phyloP scores from a whole-genome alignment of 345 rosid species.

The Hibiscus syriacus region DNA sequence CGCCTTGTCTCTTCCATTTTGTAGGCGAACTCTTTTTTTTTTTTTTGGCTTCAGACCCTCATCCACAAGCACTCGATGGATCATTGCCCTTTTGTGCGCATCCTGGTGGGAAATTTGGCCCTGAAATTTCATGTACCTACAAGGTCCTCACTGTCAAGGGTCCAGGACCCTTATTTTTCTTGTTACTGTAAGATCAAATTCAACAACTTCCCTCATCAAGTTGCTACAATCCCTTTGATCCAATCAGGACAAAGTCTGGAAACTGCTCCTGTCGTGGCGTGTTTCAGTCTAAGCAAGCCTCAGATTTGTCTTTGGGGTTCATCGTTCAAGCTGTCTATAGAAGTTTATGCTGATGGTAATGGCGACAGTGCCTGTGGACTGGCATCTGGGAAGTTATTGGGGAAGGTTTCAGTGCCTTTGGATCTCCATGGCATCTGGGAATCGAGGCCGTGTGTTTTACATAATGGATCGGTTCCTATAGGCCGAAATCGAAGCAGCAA shows the following conservation, averaged over 20 bases:
- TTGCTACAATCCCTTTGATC: slow-evolving; percentile 28
- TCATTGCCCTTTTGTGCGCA: slow-evolving; percentile 86
- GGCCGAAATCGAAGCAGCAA: slow-evolving; percentile 26
- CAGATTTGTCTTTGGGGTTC: slow-evolving; percentile 10
- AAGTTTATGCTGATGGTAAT: slow-evolving; percentile 32
- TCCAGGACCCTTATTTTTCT: background rate
- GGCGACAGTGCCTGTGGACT: slow-evolving; percentile 37
- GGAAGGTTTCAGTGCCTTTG: slow-evolving; percentile 42
- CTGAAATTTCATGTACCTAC: slow-evolving; percentile 36
- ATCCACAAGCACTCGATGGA: slow-evolving; percentile 40
- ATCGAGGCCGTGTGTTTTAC: slow-evolving; percentile 37
- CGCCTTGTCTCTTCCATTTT: too few relatives aligned
- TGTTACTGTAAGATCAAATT: slow-evolving; percentile 65
- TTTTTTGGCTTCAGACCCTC: too few relatives aligned
- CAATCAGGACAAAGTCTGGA: slow-evolving; percentile 30
- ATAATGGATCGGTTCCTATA: slow-evolving; percentile 61
- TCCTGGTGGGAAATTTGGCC: slow-evolving; percentile 69
- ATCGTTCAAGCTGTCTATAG: slow-evolving; percentile 27
- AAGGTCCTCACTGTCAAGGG: slow-evolving; percentile 17
- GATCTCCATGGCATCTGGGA: slow-evolving; percentile 62
- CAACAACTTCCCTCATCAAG: slow-evolving; percentile 38
- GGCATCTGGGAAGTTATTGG: slow-evolving; percentile 47
- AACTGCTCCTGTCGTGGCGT: too few relatives aligned
- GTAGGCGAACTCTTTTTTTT: too few relatives aligned
- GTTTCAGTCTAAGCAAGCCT: slow-evolving; percentile 46